Evolutionary conservation across 139 green algal genomes (phyloP).

Genomic region (Cymbomonas tetramitiformis): DNA sequence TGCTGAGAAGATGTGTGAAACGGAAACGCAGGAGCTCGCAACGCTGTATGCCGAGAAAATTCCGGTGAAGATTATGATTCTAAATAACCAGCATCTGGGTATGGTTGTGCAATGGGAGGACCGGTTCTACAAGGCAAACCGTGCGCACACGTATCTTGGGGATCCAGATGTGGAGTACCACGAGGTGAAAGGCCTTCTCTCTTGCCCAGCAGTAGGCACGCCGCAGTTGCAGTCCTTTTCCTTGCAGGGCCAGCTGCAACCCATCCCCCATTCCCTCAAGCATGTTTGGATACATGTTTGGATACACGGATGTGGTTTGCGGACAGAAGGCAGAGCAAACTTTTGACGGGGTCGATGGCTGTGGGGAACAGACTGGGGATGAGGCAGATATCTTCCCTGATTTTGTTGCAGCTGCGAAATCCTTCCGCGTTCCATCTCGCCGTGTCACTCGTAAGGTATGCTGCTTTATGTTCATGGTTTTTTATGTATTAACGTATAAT

Average conservation of each 20-base stretch:
- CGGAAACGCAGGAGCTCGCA: constrained; percentile 92
- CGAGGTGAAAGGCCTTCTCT: constrained; percentile 18
- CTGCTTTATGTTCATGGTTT: too few relatives aligned
- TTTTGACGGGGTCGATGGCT: too few relatives aligned
- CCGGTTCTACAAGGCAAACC: constrained; percentile 96
- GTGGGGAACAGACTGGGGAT: too few relatives aligned
- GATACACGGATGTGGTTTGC: too few relatives aligned
- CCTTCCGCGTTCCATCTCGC: constrained; percentile 43
- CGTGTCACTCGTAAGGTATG: constrained; percentile 43
- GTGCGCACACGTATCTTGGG: constrained; percentile 94
- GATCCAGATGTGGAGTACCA: constrained; percentile 49
- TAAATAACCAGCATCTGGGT: constrained; percentile 99
- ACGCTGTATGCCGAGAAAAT: constrained; percentile 82
- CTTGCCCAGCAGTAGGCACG: too few relatives aligned
- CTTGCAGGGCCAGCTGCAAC: too few relatives aligned
- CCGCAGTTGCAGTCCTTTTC: too few relatives aligned
- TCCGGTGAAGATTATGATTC: constrained; percentile 85
- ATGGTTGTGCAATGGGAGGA: constrained; percentile 99
- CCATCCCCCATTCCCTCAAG: too few relatives aligned
- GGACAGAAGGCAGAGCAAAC: too few relatives aligned
- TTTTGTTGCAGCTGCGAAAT: constrained; percentile 76
- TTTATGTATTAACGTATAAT: too few relatives aligned
- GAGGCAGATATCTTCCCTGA: constrained; percentile 91
- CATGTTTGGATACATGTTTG: too few relatives aligned
- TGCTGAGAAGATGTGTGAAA: too few relatives aligned